Evolutionary conservation across 306 rosid genomes (phyloP).

Genomic region (Medicago truncatula): MtrunA17r5.0-ANR NC_053044.1:45423501-45424000

Average conservation of each 20-base stretch:
- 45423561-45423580: slow-evolving; percentile 90
- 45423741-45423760: slow-evolving; percentile 75
- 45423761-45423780: slow-evolving; percentile 89
- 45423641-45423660: slow-evolving; percentile 83
- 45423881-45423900: slow-evolving; percentile 95
- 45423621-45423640: slow-evolving; percentile 99
- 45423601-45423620: slow-evolving; percentile 99
- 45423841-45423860: slow-evolving; percentile 93
- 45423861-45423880: slow-evolving; percentile 95
- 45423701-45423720: slow-evolving; percentile 99
- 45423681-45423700: slow-evolving; percentile 96
- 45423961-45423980: slow-evolving; percentile 81
- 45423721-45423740: slow-evolving; percentile 96
- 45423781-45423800: slow-evolving; percentile 94
- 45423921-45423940: slow-evolving; percentile 86
- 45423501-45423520: slow-evolving; percentile 95
- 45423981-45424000: slow-evolving; percentile 98
- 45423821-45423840: slow-evolving; percentile 85
- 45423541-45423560: slow-evolving; percentile 95
- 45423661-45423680: slow-evolving; percentile 94
- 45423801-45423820: slow-evolving; percentile 91
- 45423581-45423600: slow-evolving; percentile 86
- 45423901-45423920: slow-evolving; percentile 85
- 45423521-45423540: slow-evolving; percentile 89
- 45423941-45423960: slow-evolving; percentile 72